Evolutionary conservation across 305 asterid species (phyloP).

Genomic region (Withania somnifera): DNA sequence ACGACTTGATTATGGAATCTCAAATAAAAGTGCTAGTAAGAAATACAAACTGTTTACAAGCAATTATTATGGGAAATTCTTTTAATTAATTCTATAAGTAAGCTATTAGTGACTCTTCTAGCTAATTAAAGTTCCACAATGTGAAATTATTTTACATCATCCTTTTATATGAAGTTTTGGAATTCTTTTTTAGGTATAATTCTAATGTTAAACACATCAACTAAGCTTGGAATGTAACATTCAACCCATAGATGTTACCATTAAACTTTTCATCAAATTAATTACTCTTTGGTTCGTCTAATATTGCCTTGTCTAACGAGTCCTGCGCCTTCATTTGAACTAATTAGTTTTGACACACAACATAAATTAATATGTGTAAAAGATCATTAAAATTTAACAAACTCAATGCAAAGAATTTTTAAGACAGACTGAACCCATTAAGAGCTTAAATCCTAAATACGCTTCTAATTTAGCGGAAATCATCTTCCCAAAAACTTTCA

Average conservation of each 20-base stretch:
- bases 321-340: background rate
- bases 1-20: background rate
- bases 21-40: background rate
- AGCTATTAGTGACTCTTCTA: background rate
- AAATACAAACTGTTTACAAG: background rate
- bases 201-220: background rate
- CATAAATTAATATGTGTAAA: background rate
- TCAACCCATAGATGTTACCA: background rate
- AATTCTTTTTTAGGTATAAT: background rate
- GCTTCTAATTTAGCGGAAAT: background rate
- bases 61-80: background rate
- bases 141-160: background rate
- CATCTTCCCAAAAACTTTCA: background rate
- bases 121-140: background rate
- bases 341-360: rapidly evolving
- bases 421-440: background rate
- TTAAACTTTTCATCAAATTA: background rate
- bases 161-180: background rate
- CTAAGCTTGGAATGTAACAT: background rate
- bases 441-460: too few species aligned
- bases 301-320: background rate
- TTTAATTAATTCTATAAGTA: too few species aligned
- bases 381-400: background rate
- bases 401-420: background rate
- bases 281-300: background rate